phyloP scores from a whole-genome alignment of 1,284 basidiomycete genomes.

The Rhodotorula sp. region DNA sequence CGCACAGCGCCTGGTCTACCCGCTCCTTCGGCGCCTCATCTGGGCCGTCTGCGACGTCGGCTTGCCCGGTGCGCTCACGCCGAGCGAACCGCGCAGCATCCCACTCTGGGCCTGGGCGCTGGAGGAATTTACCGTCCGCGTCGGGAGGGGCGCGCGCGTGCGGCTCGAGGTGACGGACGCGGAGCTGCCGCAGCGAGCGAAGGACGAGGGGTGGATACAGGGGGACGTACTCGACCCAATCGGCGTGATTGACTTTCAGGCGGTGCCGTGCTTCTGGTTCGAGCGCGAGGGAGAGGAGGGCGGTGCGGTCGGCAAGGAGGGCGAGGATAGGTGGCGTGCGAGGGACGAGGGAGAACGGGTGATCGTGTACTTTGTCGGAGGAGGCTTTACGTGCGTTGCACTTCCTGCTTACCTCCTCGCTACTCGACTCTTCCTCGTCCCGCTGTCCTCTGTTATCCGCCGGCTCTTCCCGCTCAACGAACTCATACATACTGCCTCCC shows the following conservation, averaged over 20 bases:
- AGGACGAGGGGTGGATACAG: conserved; percentile 24
- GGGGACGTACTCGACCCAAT: conserved; percentile 32
- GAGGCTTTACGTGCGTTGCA: conserved; percentile 38
- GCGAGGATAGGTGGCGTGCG: background rate
- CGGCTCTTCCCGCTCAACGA: too few species aligned
- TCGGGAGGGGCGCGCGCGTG: conserved; percentile 16
- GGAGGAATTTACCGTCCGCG: conserved; percentile 18
- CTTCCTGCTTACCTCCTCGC: too few species aligned
- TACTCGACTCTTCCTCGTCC: too few species aligned
- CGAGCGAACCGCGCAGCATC: background rate
- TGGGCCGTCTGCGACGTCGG: conserved; percentile 40
- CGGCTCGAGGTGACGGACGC: background rate
- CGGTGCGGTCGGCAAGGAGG: background rate
- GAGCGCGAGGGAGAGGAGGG: conserved; percentile 8
- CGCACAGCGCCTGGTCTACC: conserved; percentile 37
- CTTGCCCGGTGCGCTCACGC: conserved; percentile 20
- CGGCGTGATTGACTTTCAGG: conserved; percentile 12
- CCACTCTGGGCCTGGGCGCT: conserved; percentile 15
- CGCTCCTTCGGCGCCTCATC: conserved; percentile 36
- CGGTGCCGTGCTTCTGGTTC: conserved; percentile 44
- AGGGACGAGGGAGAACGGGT: conserved; percentile 18
- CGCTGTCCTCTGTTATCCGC: too few species aligned
- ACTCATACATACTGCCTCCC: background rate
- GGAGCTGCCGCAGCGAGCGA: background rate
- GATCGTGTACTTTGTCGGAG: conserved; percentile 43